These are phyloP conservation scores for Iris pallida DNA, from an alignment of 116 monocot genomes.

Conservation along the genomic window DNA sequence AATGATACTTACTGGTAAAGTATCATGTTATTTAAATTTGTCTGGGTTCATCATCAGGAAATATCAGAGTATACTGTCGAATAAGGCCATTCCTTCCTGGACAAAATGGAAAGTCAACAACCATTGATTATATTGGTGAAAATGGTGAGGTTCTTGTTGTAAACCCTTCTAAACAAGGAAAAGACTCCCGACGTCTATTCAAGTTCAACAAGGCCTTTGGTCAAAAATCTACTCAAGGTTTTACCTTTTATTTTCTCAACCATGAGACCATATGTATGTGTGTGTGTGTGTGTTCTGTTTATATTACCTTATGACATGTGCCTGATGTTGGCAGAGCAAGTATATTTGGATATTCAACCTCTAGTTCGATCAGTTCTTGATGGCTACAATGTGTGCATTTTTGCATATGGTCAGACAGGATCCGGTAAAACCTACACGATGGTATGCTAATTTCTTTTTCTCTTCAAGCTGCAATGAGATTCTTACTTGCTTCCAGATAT, in stretches of 20 bases:
- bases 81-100: slow-evolving; percentile 79
- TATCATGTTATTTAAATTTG: background rate
- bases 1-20: too few species aligned
- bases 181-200: slow-evolving; percentile 74
- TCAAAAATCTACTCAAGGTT: slow-evolving; percentile 83
- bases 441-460: slow-evolving; percentile 28
- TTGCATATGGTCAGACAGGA: slow-evolving; percentile 92
- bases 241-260: background rate
- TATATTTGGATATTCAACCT: slow-evolving; percentile 67
- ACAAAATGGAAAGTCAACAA: slow-evolving; percentile 48
- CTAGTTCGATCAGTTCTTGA: slow-evolving; percentile 76
- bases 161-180: slow-evolving; percentile 75
- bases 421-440: slow-evolving; percentile 93
- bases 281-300: background rate
- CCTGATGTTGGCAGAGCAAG: slow-evolving; percentile 39
- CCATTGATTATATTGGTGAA: slow-evolving; percentile 75
- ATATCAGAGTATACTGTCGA: slow-evolving; percentile 91
- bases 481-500: background rate
- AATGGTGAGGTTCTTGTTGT: slow-evolving; percentile 76
- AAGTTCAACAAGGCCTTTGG: slow-evolving; percentile 88
- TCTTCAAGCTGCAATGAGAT: background rate
- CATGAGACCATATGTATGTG: background rate
- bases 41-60: slow-evolving; percentile 41
- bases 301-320: background rate
- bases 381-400: slow-evolving; percentile 84